These are phyloP conservation scores for Furcasterigmium furcatum DNA, from an alignment of 2,329 filamentous ascomycete species.

Conservation along the genomic window DNA sequence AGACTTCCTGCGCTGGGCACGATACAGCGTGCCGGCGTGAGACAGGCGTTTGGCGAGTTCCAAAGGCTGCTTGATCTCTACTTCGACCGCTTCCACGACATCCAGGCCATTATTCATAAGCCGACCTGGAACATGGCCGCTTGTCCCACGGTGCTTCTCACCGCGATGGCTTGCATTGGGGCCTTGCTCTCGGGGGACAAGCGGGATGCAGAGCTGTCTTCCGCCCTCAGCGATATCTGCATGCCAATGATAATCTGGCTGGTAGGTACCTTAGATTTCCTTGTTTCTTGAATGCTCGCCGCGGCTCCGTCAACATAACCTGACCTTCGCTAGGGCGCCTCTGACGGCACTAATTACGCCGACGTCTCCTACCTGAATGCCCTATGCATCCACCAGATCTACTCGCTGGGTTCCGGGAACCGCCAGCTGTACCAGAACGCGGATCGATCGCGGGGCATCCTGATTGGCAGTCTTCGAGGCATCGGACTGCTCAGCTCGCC, in stretches of 20 bases:
- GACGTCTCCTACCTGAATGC: slow-evolving; percentile 21
- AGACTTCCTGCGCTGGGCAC: slow-evolving; percentile 12
- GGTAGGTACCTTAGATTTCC: slow-evolving; percentile 8
- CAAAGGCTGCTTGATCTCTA: slow-evolving; percentile 18
- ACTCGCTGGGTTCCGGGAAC: slow-evolving; percentile 25
- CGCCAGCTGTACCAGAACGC: slow-evolving; percentile 23
- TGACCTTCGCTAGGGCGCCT: slow-evolving; percentile 12
- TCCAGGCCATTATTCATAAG: slow-evolving; percentile 23
- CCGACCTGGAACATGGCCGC: slow-evolving; percentile 20
- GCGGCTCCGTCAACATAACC: background rate
- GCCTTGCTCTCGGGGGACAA: slow-evolving; percentile 15
- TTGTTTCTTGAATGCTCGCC: background rate
- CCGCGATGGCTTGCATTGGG: slow-evolving; percentile 25
- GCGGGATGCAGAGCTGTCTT: slow-evolving; percentile 12
- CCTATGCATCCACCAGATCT: slow-evolving; percentile 25
- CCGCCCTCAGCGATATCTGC: slow-evolving; percentile 19
- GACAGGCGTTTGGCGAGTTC: slow-evolving; percentile 15
- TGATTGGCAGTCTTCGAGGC: slow-evolving; percentile 22
- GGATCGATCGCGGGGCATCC: slow-evolving; percentile 20
- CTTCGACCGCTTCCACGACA: slow-evolving; percentile 20
- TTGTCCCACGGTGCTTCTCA: slow-evolving; percentile 18
- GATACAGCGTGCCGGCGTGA: slow-evolving; percentile 7
- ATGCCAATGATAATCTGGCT: slow-evolving; percentile 22
- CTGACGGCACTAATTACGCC: slow-evolving; percentile 18
- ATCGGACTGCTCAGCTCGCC: slow-evolving; percentile 20